Conservation (phyloP, 2,329 filamentous ascomycete species). For the Fusarium nelsonii region DNA sequence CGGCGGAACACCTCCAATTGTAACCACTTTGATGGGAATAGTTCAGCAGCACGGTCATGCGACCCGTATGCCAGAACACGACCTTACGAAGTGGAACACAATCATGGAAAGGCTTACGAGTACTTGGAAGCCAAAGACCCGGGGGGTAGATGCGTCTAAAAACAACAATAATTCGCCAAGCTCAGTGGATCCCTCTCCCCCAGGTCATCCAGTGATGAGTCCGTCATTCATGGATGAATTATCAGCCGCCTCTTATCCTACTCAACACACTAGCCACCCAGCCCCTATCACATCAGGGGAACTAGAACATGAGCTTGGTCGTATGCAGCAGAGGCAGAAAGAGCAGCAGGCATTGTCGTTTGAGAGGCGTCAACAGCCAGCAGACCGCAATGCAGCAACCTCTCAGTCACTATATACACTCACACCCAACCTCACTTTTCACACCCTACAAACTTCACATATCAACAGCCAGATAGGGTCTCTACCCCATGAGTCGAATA, state of each 20-base stretch:
- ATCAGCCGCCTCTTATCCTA: conserved; percentile 48
- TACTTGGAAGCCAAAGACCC: conserved; percentile 43
- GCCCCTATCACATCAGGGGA: conserved; percentile 42
- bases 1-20: conserved; percentile 52
- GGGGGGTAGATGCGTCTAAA: conserved; percentile 38
- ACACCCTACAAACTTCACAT: conserved; percentile 43
- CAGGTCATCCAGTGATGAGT: conserved; percentile 28
- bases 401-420: conserved; percentile 43
- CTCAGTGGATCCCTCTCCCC: conserved; percentile 36
- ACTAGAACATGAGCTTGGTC: conserved; percentile 42
- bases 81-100: conserved; percentile 51
- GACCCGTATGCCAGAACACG: conserved; percentile 51
- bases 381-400: conserved; percentile 38
- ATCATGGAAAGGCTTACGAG: conserved; percentile 46
- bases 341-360: conserved; percentile 41
- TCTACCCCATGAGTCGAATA: conserved; percentile 37
- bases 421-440: conserved; percentile 45
- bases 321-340: conserved; percentile 41
- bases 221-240: conserved; percentile 46
- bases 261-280: conserved; percentile 42
- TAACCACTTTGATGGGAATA: conserved; percentile 53
- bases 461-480: conserved; percentile 39
- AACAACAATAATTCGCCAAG: conserved; percentile 34
- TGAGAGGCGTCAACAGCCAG: conserved; percentile 33
- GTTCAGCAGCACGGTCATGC: conserved; percentile 50